Conservation (phyloP, 2,329 filamentous ascomycete species). For the Clarireedia paspali region DNA sequence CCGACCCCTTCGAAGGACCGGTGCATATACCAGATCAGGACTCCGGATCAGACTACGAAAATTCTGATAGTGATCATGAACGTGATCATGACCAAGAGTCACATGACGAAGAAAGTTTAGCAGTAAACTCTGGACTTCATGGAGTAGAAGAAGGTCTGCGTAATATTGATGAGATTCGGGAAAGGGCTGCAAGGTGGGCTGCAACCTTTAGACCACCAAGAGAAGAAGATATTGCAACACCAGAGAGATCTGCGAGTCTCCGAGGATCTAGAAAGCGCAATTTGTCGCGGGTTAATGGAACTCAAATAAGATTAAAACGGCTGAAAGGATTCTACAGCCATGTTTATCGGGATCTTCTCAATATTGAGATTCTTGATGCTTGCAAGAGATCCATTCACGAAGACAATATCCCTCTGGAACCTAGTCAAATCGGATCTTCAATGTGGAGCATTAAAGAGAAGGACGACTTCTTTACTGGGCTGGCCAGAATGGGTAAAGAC, state of each 20-base stretch:
- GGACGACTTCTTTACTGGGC: slow-evolving; percentile 54
- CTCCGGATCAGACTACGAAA: slow-evolving; percentile 25
- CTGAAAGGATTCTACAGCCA: slow-evolving; percentile 39
- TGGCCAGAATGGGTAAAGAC: slow-evolving; percentile 56
- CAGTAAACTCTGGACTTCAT: not conserved
- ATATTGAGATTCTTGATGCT: slow-evolving; percentile 50
- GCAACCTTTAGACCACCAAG: slow-evolving; percentile 21
- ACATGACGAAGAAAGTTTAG: slow-evolving; percentile 8
- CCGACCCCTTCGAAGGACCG: slow-evolving; percentile 5
- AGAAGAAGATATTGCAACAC: slow-evolving; percentile 20
- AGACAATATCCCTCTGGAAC: slow-evolving; percentile 27
- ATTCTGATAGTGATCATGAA: slow-evolving; percentile 14
- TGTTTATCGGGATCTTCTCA: slow-evolving; percentile 43
- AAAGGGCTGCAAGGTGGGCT: slow-evolving; percentile 22
- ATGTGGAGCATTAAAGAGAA: slow-evolving; percentile 69
- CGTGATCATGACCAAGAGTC: slow-evolving; percentile 10
- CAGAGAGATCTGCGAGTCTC: slow-evolving; percentile 8
- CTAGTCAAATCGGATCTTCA: slow-evolving; percentile 59
- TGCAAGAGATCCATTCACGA: slow-evolving; percentile 27
- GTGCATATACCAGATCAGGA: slow-evolving; percentile 14
- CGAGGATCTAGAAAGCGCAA: slow-evolving; percentile 18
- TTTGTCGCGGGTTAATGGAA: slow-evolving; percentile 1
- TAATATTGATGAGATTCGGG: slow-evolving; percentile 11
- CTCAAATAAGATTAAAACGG: slow-evolving; percentile 21
- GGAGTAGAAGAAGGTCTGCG: not conserved